Base-by-base conservation (phyloP, 768 basidiomycete genomes). In the Antrodiella citrinella region DNA sequence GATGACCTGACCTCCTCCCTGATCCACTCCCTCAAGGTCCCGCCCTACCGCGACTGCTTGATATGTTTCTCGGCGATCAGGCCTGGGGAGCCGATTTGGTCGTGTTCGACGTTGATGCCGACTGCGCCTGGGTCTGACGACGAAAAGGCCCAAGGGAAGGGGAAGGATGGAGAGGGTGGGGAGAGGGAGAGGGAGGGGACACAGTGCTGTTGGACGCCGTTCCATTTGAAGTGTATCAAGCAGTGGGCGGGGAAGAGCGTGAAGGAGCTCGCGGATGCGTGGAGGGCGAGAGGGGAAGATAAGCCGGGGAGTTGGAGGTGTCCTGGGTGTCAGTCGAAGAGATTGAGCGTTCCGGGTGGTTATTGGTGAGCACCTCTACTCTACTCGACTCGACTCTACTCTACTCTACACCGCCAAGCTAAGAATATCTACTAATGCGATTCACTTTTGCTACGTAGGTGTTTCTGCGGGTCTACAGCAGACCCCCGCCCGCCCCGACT, bases 161-260 rank as follows among this genome's bases (percentile, higher is more conserved):
- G 51, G 62, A 56, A 52, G 49, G 47, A 18, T 18, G 41, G 9
- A 54, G 56, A 26, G 42, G 4, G 23, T 18, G 10, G 49, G 21
- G 3, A 20, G 3, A 40, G 49, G 10, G 47, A 49, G 18, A 49
- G 40, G 2, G 54, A 60, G 22, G 65, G 55, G 4, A 66, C 71
- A 4, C 82, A 82, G 52, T 88, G 81, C 58, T 98, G 95, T 60
- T 95, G 88, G 82, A 88, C 81, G 10, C 82, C 89, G 0, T 93
- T 96, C 60, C 95, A 98, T 67, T 71, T 95, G 20, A 85, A 83
- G 57, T 97, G 95, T 59, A 87, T 97, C 57, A 74, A 78, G 5
- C 76, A 86, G 0, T 98, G 95, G 95, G 92, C 91, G 0, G 68
- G 74, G 23, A 88, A 89, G 67, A 88, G 84, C 59, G 81, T 84